Conservation (phyloP, 768 basidiomycete genomes). For the Nevesoporus exiguus region DNA sequence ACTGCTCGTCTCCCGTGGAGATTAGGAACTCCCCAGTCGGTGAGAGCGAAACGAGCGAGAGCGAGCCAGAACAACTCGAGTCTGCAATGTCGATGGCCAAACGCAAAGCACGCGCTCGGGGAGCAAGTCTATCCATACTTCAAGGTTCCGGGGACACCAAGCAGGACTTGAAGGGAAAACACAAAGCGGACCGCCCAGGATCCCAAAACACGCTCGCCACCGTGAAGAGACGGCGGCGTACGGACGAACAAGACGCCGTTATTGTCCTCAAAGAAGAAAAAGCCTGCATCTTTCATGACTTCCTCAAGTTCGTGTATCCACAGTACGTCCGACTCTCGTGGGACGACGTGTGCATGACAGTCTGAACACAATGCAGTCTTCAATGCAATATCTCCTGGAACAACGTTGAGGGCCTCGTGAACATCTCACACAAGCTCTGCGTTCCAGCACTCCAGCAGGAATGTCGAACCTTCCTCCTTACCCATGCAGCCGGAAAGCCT, state of each 20-base stretch:
- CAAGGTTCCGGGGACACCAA: conserved; percentile 35
- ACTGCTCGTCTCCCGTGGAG: conserved; percentile 42
- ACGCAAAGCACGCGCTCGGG: conserved; percentile 40
- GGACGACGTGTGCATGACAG: background rate
- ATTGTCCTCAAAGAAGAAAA: conserved; percentile 90
- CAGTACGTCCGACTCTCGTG: conserved; percentile 52
- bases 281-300: conserved; percentile 87
- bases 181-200: conserved; percentile 10
- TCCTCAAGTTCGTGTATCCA: conserved; percentile 90
- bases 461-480: conserved; percentile 84
- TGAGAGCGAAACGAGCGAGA: conserved; percentile 35
- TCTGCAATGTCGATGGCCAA: conserved; percentile 13
- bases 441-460: conserved; percentile 77
- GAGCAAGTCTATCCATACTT: conserved; percentile 59
- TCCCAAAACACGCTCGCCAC: conserved; percentile 38
- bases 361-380: conserved; percentile 42
- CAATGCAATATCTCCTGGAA: conserved; percentile 95
- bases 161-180: conserved; percentile 25
- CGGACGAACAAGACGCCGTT: conserved; percentile 68
- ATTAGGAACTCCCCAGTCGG: conserved; percentile 35
- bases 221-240: conserved; percentile 40
- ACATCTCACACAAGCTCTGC: conserved; percentile 85
- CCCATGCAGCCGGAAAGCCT: conserved; percentile 88
- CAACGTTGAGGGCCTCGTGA: conserved; percentile 89
- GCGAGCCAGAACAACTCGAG: conserved; percentile 31